These are phyloP conservation scores for Lachancea nothofagi DNA, from an alignment of 805 yeast species.

Conservation along the genomic window DNA sequence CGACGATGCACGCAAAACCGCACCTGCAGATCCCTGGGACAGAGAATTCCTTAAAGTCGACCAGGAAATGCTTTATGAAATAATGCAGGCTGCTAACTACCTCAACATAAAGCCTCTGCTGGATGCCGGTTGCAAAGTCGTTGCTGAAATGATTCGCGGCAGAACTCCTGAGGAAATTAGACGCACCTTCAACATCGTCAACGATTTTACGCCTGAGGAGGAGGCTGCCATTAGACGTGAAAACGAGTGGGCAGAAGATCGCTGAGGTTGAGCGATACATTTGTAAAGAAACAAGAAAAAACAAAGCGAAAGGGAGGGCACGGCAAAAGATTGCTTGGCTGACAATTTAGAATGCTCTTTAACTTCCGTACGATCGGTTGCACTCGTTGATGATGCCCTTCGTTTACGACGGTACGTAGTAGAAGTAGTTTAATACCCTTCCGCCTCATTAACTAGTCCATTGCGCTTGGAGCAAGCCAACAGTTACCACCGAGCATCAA, in stretches of 20 bases:
- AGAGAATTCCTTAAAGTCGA: slow-evolving; percentile 89
- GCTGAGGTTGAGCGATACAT: slow-evolving; percentile 33
- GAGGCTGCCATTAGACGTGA: slow-evolving; percentile 84
- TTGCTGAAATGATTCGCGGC: slow-evolving; percentile 79
- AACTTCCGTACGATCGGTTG: too few species aligned
- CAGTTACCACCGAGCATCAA: too few species aligned
- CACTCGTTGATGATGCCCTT: too few species aligned
- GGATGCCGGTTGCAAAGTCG: slow-evolving; percentile 75
- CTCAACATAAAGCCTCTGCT: slow-evolving; percentile 67
- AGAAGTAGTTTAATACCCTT: too few species aligned
- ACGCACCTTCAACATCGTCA: slow-evolving; percentile 72
- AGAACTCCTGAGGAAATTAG: slow-evolving; percentile 77
- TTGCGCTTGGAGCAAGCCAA: too few species aligned
- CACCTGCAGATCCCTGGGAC: slow-evolving; percentile 95
- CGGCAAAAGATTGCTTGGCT: too few species aligned
- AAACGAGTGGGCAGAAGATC: slow-evolving; percentile 88
- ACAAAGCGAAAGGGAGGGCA: too few species aligned
- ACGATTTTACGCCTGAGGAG: slow-evolving; percentile 81
- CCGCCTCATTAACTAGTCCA: too few species aligned
- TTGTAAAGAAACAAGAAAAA: neutral
- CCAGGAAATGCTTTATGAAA: slow-evolving; percentile 81
- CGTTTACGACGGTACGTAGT: too few species aligned
- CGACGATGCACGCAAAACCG: slow-evolving; percentile 78
- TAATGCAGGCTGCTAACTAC: slow-evolving; percentile 75
- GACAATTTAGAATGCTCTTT: too few species aligned